These are phyloP conservation scores for Calonectria pauciramosa DNA, from an alignment of 2,329 filamentous ascomycete genomes.

Conservation along the genomic window DNA sequence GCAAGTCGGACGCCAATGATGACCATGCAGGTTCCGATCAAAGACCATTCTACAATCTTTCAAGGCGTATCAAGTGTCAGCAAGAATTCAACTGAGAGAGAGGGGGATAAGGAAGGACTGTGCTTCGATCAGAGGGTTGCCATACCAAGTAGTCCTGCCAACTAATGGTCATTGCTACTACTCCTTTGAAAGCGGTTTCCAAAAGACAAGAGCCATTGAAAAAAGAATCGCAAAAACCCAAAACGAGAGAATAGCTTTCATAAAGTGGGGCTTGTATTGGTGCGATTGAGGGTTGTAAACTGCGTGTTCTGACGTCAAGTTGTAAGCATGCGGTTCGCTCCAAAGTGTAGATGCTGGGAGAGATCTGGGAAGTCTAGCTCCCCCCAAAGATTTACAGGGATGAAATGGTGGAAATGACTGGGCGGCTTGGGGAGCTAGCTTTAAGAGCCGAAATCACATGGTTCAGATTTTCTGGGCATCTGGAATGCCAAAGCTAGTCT, in stretches of 20 bases:
- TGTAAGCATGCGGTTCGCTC: background rate
- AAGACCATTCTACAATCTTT: background rate
- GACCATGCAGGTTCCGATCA: background rate
- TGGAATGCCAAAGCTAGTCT: background rate
- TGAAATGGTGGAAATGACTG: background rate
- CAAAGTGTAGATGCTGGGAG: background rate
- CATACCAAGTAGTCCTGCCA: background rate
- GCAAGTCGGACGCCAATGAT: background rate
- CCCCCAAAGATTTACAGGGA: background rate
- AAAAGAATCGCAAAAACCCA: background rate
- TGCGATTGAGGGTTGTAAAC: background rate
- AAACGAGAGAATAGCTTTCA: background rate
- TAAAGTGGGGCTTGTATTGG: background rate
- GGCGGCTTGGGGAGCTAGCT: background rate
- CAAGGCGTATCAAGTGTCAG: background rate
- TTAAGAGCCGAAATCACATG: background rate
- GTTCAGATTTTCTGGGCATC: background rate
- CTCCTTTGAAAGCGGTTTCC: background rate
- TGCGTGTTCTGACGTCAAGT: background rate
- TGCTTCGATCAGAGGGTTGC: background rate
- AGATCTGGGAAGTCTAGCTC: background rate
- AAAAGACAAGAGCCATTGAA: background rate
- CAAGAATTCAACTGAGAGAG: background rate
- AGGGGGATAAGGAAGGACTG: no score
- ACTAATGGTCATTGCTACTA: background rate